Conservation (phyloP, 2,329 filamentous ascomycete species). For the Monosporascus sp. region DNA sequence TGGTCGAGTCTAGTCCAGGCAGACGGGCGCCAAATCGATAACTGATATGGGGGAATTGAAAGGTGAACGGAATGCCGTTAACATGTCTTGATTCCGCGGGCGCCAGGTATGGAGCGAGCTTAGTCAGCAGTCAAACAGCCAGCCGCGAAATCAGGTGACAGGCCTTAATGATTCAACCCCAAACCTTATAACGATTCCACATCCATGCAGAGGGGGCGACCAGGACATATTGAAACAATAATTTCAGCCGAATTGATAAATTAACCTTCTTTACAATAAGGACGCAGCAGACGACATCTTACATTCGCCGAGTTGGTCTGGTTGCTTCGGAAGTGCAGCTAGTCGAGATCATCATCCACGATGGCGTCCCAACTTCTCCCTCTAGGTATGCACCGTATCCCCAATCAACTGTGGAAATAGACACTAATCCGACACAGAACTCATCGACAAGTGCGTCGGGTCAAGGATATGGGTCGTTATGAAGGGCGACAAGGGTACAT, state of each 20-base stretch:
- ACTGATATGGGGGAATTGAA: neutral
- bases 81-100: no score
- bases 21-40: constrained; percentile 10
- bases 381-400: constrained; percentile 46
- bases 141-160: neutral
- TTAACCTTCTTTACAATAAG: no score
- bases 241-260: neutral
- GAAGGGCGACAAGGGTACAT: constrained; percentile 93
- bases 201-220: no score
- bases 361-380: constrained; percentile 74
- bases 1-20: constrained; percentile 9
- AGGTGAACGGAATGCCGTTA: neutral
- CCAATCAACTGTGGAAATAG: neutral
- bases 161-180: neutral
- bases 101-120: no score
- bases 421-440: constrained; percentile 52
- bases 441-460: constrained; percentile 98
- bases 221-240: no score
- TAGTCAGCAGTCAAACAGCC: neutral
- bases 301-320: constrained; percentile 1
- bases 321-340: no score
- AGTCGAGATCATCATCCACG: constrained; percentile 8
- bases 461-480: constrained; percentile 98
- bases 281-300: neutral
- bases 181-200: neutral